A percentile compares a stretch with the other conserved stretches of the same genome.
Conservation (phyloP, 208 protist genomes). For the Leishmania tarentolae region DNA sequence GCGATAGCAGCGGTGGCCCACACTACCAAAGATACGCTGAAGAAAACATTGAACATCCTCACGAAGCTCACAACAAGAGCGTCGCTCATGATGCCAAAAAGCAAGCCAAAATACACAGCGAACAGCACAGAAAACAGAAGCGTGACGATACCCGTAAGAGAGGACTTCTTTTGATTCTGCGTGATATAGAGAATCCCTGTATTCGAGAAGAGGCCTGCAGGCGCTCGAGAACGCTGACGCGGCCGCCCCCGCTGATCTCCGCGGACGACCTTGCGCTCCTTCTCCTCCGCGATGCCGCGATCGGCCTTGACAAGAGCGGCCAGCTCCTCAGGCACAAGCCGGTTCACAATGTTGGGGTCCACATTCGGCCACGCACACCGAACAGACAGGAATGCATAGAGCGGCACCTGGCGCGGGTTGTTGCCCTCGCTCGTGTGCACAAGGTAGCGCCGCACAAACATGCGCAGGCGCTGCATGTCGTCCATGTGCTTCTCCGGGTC, state of each 20-base stretch:
- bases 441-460: constrained; percentile 81
- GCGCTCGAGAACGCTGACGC: constrained; percentile 37
- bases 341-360: constrained; percentile 44
- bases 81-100: not conserved
- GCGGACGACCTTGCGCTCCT: not conserved
- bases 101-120: not conserved
- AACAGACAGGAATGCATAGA: constrained; percentile 52
- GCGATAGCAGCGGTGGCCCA: not conserved
- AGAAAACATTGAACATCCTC: not conserved
- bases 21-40: not conserved
- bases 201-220: constrained; percentile 42
- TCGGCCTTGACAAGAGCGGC: constrained; percentile 48
- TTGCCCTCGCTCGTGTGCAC: constrained; percentile 71
- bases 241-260: constrained; percentile 12
- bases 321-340: constrained; percentile 60
- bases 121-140: constrained; percentile 21
- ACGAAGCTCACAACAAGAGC: not conserved
- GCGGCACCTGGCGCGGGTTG: constrained; percentile 54
- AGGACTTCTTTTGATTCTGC: constrained; percentile 50
- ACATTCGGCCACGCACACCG: constrained; percentile 41
- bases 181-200: constrained; percentile 74
- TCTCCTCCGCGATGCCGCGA: constrained; percentile 35
- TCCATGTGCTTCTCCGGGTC: constrained; percentile 37
- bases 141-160: constrained; percentile 43
- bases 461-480: constrained; percentile 82